Evolutionary conservation across 176 grass and related monocot genomes (phyloP), one percentile per base, ranked within the genome.

Genomic region (Oryza glumipatula): DNA sequence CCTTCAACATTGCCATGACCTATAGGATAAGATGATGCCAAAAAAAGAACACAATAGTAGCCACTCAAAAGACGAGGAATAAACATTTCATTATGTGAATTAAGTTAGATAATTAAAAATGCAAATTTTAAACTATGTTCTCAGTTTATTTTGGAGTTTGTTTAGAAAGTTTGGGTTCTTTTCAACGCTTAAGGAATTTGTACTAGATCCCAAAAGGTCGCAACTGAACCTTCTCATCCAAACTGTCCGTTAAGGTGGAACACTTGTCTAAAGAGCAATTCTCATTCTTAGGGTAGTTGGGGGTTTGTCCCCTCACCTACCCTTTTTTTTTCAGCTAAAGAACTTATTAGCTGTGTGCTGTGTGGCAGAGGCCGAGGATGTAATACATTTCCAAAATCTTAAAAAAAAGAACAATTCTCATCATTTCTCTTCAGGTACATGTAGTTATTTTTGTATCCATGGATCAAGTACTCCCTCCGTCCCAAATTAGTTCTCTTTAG

Each of bases 1-100:
- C 91, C 84, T 99, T 99, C 61, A 99, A 69, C 90, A 99, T 92
- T 91, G 91, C 65, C 88, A 91, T 85, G 61, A 99, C 85, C 96
- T 99, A 77, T 64, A 83, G 45, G 83, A 76, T 60, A 76, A 77
- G 35, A 77, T 9, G 68, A 82, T 10, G 17, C 17, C 54, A 78
- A 69, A 48, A 74, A 6, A 82, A 85, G 9, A 63, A 23, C 58
- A 70, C 19, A 67, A 68, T 24, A 33, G 11, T 24, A 77, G 52
- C 10, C 22, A 16, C 58, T 48, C 32, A 7, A 48, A 54, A 17
- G 72, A 64, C 51, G 5, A n/a, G 54, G 84, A 72, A 13, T n/a
- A 82, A 36, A 58, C 68, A 85, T 24, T 58, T 39, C 47, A 49
- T 28, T 58, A 76, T 74, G 9, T 28, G 68, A 76, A 79, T 84